Base-by-base conservation (phyloP, 176 grass and related monocot genomes). In the Bromus sterilis region DNA sequence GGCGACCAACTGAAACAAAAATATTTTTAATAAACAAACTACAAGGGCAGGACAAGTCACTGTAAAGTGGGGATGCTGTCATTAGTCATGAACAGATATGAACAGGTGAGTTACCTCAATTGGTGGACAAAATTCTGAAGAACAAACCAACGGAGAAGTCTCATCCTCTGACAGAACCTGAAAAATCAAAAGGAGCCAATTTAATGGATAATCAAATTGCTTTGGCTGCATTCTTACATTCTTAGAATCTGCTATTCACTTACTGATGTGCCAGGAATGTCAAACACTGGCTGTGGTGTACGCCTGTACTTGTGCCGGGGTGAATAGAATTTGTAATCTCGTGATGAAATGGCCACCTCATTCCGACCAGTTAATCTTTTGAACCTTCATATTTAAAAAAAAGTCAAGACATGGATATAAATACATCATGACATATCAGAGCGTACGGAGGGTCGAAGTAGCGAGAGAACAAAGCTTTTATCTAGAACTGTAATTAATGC, bases 321-420 rank as follows among this genome's bases (percentile, higher is more conserved):
- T 66, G 91, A 94, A 79, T 97, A 97, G 63, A 94, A 97, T 84
- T 97, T 97, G 58, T 92, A 97, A 89, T 97, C 91, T 83, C 89
- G 87, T 77, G 85, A 84, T 61, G 78, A 90, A 82, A 97, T 70
- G 29, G 74, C 74, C 29, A 90, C 89, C 66, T 97, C 83, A 74
- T 72, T 87, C 72, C 85, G 83, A 75, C 91, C 94, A 31, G 91
- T 97, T 77, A 97, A 92, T 60, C 94, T 88, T 84, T 85, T 97
- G 69, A 97, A 97, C 94, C 94, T 97, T 83, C 26, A 33, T 14
- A 41, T 49, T 74, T 57, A 57, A 37, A 56, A 11, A 67, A 57
- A 37, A 20, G 34, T 29, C 39, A 78, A 81, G 39, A 62, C 37
- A 23, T 33, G 11, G 16, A 89, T 71, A 76, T 48, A 13, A 39